These are phyloP conservation scores for Gautieria morchelliformis DNA, from an alignment of 768 basidiomycete species.

Conservation along the genomic window DNA sequence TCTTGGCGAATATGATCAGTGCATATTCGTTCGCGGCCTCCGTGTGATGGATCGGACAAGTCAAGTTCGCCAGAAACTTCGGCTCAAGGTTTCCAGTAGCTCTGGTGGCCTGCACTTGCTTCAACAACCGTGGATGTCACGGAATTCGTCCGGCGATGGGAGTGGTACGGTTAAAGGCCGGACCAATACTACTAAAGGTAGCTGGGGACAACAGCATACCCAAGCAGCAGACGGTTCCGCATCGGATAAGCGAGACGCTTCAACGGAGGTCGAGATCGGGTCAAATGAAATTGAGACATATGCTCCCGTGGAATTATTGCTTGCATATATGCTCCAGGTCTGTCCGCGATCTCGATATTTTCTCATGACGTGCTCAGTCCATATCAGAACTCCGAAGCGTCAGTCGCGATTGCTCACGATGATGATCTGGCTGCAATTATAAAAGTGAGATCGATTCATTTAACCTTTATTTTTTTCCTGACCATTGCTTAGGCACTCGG, in stretches of 20 bases:
- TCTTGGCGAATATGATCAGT: conserved; percentile 1
- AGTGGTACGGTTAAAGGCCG: not conserved
- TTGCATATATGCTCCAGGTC: conserved; percentile 4
- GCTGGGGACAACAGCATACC: not conserved
- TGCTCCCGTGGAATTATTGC: not conserved
- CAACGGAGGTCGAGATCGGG: not conserved
- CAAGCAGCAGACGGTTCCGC: not conserved
- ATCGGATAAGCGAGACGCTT: not conserved
- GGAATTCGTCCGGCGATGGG: not conserved
- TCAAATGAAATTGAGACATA: not conserved
- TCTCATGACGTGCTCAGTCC: not conserved
- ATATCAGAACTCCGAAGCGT: not conserved
- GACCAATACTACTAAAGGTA: not conserved
- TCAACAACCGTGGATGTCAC: not conserved
- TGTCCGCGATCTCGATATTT: not conserved
- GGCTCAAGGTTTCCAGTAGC: not conserved
- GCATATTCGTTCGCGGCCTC: conserved; percentile 3
- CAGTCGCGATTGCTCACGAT: conserved; percentile 2
- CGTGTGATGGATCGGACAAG: not conserved
- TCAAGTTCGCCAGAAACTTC: not conserved
- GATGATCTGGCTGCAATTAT: not conserved
- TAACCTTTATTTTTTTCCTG: not conserved
- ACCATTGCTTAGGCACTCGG: not conserved
- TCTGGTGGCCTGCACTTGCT: not conserved
- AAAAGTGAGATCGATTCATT: not conserved